phyloP scores from a whole-genome alignment of 2,329 filamentous ascomycete species.

The Xylariaceae sp. region DNA sequence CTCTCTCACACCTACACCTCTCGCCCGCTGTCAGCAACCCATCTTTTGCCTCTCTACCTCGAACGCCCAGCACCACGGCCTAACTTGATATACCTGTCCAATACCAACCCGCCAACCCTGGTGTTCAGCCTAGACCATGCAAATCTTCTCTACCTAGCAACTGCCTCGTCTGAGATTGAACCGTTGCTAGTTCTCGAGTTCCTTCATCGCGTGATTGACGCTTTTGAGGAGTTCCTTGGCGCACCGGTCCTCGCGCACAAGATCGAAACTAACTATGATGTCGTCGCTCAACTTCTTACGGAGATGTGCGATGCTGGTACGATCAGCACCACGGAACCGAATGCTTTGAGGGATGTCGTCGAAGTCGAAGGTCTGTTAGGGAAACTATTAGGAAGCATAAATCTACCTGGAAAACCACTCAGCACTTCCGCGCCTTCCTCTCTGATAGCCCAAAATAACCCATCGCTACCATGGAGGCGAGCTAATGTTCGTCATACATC shows the following conservation, averaged over 20 bases:
- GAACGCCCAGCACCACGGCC: slow-evolving; percentile 81
- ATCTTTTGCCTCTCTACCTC: slow-evolving; percentile 86
- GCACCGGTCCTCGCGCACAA: slow-evolving; percentile 84
- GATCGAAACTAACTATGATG: slow-evolving; percentile 89
- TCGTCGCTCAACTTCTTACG: slow-evolving; percentile 87
- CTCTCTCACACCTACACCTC: slow-evolving; percentile 89
- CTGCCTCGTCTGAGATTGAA: slow-evolving; percentile 84
- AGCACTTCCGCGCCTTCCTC: slow-evolving; percentile 48
- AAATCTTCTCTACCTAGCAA: slow-evolving; percentile 83
- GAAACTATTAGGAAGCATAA: slow-evolving; percentile 86
- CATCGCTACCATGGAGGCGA: slow-evolving; percentile 82
- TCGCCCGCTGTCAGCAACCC: slow-evolving; percentile 75
- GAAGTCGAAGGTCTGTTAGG: slow-evolving; percentile 91
- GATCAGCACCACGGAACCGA: slow-evolving; percentile 90
- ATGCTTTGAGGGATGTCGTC: slow-evolving; percentile 87
- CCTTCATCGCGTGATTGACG: slow-evolving; percentile 89
- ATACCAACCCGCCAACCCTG: slow-evolving; percentile 82
- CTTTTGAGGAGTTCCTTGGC: slow-evolving; percentile 91
- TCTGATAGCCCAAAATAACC: slow-evolving; percentile 52
- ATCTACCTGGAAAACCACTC: slow-evolving; percentile 67
- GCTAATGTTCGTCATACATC: slow-evolving; percentile 94
- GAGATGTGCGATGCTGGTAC: slow-evolving; percentile 96
- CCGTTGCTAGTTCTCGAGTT: slow-evolving; percentile 92
- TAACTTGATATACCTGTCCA: slow-evolving; percentile 83
- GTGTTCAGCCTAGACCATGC: slow-evolving; percentile 89